Base-by-base conservation (phyloP, 129 eudicot species). In the Chrysanthemum seticuspe region DNA sequence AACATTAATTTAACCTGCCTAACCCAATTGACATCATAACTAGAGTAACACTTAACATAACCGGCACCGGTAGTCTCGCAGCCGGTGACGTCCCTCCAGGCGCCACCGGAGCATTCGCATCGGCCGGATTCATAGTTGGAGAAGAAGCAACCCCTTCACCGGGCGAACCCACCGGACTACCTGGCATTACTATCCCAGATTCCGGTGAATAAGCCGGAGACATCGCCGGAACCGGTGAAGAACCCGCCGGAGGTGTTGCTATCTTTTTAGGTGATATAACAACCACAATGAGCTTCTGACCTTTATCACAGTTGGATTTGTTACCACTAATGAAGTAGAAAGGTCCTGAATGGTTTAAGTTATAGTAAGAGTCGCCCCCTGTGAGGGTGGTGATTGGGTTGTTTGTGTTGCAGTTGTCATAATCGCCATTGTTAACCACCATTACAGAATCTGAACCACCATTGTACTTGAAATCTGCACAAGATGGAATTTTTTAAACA, bases 271-370 rank as follows among this genome's bases (percentile, higher is more conserved):
- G 79, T 31, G 92, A 62, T 7, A 89, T 55, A 52, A 93, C 98
- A 1, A 87, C 75, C n/a, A 84, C 72, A 10, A 57, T 67, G 45
- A 94, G 45, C 77, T 87, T 90, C 55, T 94, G 91, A 56, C 97
- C 92, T 10, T 81, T 69, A 9, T 71, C 79, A 74, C 98, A 94
- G 75, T 77, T 73, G 1, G 83, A 16, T 72, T 85, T 82, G 62
- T 84, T 83, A 6, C 97, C 97, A 51, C 85, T 82, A 64, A 90
- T 90, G 80, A 93, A 90, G 73, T 80, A 93, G 73, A 86, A 90
- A 15, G 96, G 90, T 4, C 97, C 97, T 1, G 97, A 67, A 11
- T 81, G 89, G 16, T 78, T 63, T 23, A 93, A 83, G 13, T 29
- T 84, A 66, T 85, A 83, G 36, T 12, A 55, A 1, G 96, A 80